These are phyloP conservation scores for Castanopsis chinensis DNA, from an alignment of 306 rosid species.

Conservation along the genomic window DNA sequence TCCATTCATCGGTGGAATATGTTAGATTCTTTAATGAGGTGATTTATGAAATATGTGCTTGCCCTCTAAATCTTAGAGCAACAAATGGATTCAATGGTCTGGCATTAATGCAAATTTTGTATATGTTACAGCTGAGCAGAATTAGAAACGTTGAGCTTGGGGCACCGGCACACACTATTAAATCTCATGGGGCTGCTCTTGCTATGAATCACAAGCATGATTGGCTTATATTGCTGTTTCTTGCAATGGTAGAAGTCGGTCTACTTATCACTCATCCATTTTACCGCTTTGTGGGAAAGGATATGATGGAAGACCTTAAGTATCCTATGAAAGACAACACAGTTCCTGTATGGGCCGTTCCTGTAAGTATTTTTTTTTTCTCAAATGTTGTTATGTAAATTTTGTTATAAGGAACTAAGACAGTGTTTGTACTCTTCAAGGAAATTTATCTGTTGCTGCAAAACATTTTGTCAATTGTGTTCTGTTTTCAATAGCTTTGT, in stretches of 20 bases:
- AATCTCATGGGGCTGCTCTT: constrained; percentile 79
- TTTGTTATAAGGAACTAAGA: no score
- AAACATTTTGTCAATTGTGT: background rate
- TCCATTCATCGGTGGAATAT: background rate
- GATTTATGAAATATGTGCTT: background rate
- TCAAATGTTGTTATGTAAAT: no score
- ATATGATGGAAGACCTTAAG: constrained; percentile 84
- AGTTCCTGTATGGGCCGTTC: constrained; percentile 93
- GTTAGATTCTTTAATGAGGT: background rate
- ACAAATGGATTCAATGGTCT: background rate
- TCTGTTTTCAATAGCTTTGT: background rate
- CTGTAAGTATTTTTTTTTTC: constrained; percentile 45
- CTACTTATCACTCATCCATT: constrained; percentile 62
- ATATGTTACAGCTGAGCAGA: constrained; percentile 27
- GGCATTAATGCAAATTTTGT: background rate
- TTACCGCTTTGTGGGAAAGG: constrained; percentile 86
- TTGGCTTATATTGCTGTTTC: constrained; percentile 79
- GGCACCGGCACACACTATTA: constrained; percentile 55
- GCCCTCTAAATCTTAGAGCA: background rate
- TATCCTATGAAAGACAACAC: constrained; percentile 78
- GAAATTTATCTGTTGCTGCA: no score
- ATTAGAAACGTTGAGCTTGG: constrained; percentile 39
- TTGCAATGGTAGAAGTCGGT: constrained; percentile 47
- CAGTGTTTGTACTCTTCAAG: no score
- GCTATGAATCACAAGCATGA: constrained; percentile 71